A percentile compares a stretch with the other conserved stretches of the same genome.
phyloP scores from a whole-genome alignment of 2,329 filamentous ascomycete genomes.

The Ceratocystis colombiana region DNA sequence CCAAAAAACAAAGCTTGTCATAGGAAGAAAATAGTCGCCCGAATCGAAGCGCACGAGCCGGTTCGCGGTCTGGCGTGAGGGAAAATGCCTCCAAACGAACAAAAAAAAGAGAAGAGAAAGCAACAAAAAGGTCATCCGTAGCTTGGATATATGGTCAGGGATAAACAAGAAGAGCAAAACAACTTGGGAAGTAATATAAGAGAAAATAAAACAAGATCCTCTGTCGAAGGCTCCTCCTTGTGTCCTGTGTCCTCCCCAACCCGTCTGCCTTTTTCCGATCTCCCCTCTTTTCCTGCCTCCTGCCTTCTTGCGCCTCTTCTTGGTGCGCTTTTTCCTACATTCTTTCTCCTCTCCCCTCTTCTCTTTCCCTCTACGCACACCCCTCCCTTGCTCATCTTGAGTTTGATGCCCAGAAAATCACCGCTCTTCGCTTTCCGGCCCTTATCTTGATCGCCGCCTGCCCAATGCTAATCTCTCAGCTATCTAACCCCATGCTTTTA shows the following conservation, averaged over 20 bases:
- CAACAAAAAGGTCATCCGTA: too few species aligned
- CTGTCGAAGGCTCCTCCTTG: slow-evolving; percentile 2
- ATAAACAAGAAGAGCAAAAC: background rate
- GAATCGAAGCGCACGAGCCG: too few species aligned
- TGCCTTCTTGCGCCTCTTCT: background rate
- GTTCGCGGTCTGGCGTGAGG: too few species aligned
- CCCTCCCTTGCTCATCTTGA: background rate
- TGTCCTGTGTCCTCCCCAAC: background rate
- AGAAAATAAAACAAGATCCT: background rate
- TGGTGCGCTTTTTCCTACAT: background rate
- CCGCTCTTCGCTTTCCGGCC: background rate
- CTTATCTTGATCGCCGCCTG: background rate
- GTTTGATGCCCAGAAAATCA: slow-evolving; percentile 2
- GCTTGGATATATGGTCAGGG: background rate
- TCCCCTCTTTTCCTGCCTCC: background rate
- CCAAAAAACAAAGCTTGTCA: too few species aligned
- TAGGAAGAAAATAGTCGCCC: too few species aligned
- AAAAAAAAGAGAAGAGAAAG: too few species aligned
- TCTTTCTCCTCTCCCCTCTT: background rate
- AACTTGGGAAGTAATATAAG: background rate
- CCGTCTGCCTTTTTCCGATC: background rate
- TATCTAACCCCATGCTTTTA: background rate
- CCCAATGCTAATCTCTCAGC: slow-evolving; percentile 14
- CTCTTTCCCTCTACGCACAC: background rate
- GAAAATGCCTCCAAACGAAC: too few species aligned